phyloP scores from a whole-genome alignment of 2,329 filamentous ascomycete species.

The Kalmusia sp. region DNA sequence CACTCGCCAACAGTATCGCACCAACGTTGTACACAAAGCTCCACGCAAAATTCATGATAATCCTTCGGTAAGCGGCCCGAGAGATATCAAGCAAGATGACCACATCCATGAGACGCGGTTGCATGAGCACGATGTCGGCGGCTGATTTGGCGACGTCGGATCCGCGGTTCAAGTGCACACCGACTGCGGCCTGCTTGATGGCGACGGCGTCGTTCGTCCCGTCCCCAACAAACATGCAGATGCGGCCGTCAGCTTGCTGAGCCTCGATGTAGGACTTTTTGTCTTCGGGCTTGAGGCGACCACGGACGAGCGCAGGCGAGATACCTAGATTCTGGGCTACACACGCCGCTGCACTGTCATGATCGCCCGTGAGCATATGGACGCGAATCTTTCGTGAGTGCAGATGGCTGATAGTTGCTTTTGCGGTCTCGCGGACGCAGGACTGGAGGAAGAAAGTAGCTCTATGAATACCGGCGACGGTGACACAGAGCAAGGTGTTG shows the following conservation, averaged over 20 bases:
- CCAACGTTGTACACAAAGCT: constrained; percentile 73
- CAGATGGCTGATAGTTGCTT: constrained; percentile 60
- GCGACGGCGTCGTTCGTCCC: constrained; percentile 82
- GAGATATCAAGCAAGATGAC: constrained; percentile 64
- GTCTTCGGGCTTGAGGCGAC: constrained; percentile 58
- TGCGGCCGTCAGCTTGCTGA: constrained; percentile 31
- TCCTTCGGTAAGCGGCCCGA: constrained; percentile 45
- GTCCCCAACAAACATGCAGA: constrained; percentile 76
- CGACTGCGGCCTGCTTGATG: constrained; percentile 73
- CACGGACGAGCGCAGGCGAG: constrained; percentile 47
- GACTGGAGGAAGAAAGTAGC: constrained; percentile 61
- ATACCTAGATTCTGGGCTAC: constrained; percentile 53
- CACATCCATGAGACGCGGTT: constrained; percentile 63
- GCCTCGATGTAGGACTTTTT: constrained; percentile 61
- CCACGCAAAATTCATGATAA: constrained; percentile 74
- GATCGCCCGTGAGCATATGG: constrained; percentile 66
- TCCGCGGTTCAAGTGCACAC: constrained; percentile 69
- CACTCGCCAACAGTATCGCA: constrained; percentile 71
- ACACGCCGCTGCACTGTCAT: constrained; percentile 55
- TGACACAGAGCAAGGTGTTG: constrained; percentile 41
- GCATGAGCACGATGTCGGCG: constrained; percentile 73
- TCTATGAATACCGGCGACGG: constrained; percentile 43
- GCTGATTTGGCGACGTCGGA: constrained; percentile 69
- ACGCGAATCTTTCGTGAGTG: constrained; percentile 56
- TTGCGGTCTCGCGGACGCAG: constrained; percentile 57